These are phyloP conservation scores for Leucocoprinus leucothites DNA, from an alignment of 768 basidiomycete genomes.

Conservation along the genomic window DNA sequence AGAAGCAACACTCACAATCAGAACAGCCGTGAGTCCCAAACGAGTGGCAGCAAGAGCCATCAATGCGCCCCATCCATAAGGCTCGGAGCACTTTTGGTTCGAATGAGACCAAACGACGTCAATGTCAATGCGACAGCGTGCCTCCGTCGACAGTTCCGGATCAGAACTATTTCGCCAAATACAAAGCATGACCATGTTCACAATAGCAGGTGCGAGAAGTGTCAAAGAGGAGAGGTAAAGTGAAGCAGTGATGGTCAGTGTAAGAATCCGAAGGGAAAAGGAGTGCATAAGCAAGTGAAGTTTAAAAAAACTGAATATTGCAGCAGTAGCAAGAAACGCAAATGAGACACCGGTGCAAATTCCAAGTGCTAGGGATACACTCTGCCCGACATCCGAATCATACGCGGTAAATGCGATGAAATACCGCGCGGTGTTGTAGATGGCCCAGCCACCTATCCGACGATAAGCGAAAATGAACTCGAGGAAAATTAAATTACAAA, in stretches of 20 bases:
- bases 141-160: constrained; percentile 30
- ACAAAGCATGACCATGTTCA: constrained; percentile 54
- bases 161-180: constrained; percentile 45
- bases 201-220: constrained; percentile 48
- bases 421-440: constrained; percentile 64
- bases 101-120: constrained; percentile 63
- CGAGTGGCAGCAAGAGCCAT: constrained; percentile 49
- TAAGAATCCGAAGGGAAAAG: constrained; percentile 28
- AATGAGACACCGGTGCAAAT: constrained; percentile 40
- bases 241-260: constrained; percentile 30
- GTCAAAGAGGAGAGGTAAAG: constrained; percentile 38
- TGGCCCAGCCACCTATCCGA: constrained; percentile 52
- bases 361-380: constrained; percentile 45
- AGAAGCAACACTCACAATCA: constrained; percentile 46
- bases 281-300: constrained; percentile 30
- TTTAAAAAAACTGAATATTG: constrained; percentile 37
- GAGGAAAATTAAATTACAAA: constrained; percentile 2
- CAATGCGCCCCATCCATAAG: constrained; percentile 52
- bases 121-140: constrained; percentile 60
- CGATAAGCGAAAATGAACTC: constrained; percentile 2
- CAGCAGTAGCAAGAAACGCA: constrained; percentile 33
- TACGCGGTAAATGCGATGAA: constrained; percentile 53
- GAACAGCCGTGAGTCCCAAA: constrained; percentile 44
- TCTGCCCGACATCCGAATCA: constrained; percentile 36
- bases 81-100: constrained; percentile 22